phyloP scores from a whole-genome alignment of 352 stramenopile species.

The Globisporangium abappressorium region DNA sequence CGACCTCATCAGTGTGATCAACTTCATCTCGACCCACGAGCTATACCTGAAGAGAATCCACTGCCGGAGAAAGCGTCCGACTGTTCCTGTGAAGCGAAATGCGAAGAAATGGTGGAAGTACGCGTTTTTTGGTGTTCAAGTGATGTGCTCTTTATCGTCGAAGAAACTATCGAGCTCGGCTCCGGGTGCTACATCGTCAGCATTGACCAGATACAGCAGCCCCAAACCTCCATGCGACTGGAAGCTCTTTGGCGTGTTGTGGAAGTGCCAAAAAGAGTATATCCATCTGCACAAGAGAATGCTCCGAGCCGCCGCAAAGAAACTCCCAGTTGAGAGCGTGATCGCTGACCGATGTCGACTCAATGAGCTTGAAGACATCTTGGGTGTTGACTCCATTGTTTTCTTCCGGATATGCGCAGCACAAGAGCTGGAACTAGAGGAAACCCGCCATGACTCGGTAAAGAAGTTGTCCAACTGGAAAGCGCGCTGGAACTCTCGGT shows the following conservation, averaged over 20 bases:
- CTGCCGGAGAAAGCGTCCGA: conserved; percentile 62
- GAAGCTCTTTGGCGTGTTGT: conserved; percentile 60
- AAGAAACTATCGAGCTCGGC: conserved; percentile 10
- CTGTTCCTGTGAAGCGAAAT: conserved; percentile 42
- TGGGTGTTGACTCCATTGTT: conserved; percentile 77
- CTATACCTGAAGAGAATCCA: conserved; percentile 82
- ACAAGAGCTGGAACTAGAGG: conserved; percentile 67
- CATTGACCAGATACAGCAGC: conserved; percentile 13
- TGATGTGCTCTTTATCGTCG: conserved; percentile 42
- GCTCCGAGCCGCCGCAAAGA: conserved; percentile 55
- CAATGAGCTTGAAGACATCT: conserved; percentile 61
- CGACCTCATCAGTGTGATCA: conserved; percentile 69
- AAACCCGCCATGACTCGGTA: conserved; percentile 56
- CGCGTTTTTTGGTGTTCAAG: conserved; percentile 60
- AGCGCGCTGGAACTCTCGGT: conserved; percentile 46
- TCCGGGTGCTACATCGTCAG: conserved; percentile 1
- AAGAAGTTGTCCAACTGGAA: conserved; percentile 75
- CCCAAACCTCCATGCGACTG: conserved; percentile 36
- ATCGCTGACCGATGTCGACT: conserved; percentile 44
- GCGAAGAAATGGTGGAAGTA: conserved; percentile 77
- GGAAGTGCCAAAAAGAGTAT: conserved; percentile 66
- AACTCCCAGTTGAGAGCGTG: conserved; percentile 41
- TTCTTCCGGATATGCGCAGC: conserved; percentile 74
- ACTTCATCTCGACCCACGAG: conserved; percentile 79
- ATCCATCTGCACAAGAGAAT: conserved; percentile 75